phyloP scores from a whole-genome alignment of 129 eudicot species.

The Centella asiatica region DNA sequence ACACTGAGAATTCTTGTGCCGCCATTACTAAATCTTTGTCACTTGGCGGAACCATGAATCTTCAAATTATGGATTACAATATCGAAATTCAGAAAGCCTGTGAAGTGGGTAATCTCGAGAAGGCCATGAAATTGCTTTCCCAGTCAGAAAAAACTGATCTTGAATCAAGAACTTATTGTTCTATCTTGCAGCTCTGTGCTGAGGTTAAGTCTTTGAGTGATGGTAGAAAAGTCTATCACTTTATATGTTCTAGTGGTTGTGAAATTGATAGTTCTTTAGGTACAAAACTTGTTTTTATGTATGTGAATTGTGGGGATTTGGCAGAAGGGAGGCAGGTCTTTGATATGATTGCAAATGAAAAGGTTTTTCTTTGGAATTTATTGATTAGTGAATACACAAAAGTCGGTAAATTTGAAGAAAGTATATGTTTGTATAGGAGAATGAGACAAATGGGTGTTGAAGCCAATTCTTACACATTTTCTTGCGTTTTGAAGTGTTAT shows the following conservation, averaged over 20 bases:
- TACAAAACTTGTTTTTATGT: slow-evolving; percentile 70
- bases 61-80: slow-evolving; percentile 19
- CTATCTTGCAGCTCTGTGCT: slow-evolving; percentile 59
- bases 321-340: slow-evolving; percentile 41
- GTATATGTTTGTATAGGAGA: slow-evolving; percentile 33
- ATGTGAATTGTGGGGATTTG: slow-evolving; percentile 66
- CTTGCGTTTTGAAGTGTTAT: slow-evolving; percentile 46
- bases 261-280: slow-evolving; percentile 37
- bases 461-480: slow-evolving; percentile 48
- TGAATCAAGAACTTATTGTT: slow-evolving; percentile 38
- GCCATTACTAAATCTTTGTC: background rate
- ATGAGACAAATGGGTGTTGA: slow-evolving; percentile 44
- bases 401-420: slow-evolving; percentile 37
- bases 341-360: slow-evolving; percentile 28
- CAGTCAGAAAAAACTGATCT: slow-evolving; percentile 23
- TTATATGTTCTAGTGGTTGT: slow-evolving; percentile 20
- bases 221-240: slow-evolving; percentile 41
- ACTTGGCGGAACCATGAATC: slow-evolving; percentile 1
- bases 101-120: slow-evolving; percentile 40
- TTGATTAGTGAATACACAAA: slow-evolving; percentile 58
- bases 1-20: slow-evolving; percentile 1
- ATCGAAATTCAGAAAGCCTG: slow-evolving; percentile 34
- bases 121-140: slow-evolving; percentile 40
- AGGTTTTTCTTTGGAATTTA: slow-evolving; percentile 63
- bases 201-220: slow-evolving; percentile 37